phyloP scores from a whole-genome alignment of 225 moss, liverwort and hornwort species.

The Ulota crispa region DNA sequence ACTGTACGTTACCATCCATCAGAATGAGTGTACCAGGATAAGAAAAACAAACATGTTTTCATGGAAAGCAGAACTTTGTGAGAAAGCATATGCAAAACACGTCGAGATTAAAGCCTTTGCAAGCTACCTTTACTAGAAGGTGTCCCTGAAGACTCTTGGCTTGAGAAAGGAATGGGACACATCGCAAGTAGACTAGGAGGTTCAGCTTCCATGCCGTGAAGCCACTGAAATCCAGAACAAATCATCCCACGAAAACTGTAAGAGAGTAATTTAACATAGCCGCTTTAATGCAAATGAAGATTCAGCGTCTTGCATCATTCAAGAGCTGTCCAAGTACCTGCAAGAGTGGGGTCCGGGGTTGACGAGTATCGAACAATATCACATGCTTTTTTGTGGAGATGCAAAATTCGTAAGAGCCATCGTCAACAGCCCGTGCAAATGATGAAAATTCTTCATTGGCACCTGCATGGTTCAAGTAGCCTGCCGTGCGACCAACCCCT shows the following conservation, averaged over 20 bases:
- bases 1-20: neutral
- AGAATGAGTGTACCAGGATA: neutral
- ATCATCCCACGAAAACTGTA: conserved; percentile 20
- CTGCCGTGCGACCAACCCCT: conserved; percentile 32
- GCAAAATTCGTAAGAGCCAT: conserved; percentile 70
- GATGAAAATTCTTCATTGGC: conserved; percentile 49
- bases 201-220: conserved; percentile 85
- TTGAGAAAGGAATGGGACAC: conserved; percentile 59
- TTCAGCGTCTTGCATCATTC: neutral
- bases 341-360: conserved; percentile 73
- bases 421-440: conserved; percentile 56
- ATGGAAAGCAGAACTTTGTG: neutral
- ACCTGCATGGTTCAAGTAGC: conserved; percentile 44
- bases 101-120: neutral
- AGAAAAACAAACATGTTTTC: neutral
- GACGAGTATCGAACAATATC: conserved; percentile 73
- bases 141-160: conserved; percentile 15
- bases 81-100: neutral
- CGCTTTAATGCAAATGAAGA: neutral
- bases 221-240: conserved; percentile 67
- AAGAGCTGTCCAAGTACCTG: conserved; percentile 56
- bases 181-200: conserved; percentile 79
- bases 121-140: conserved; percentile 40
- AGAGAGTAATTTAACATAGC: neutral
- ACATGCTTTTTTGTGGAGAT: conserved; percentile 72